A percentile compares a stretch with the other conserved stretches of the same genome.
These are phyloP conservation scores for Tilletia caries DNA, from an alignment of 1,284 basidiomycete genomes.

Conservation along the genomic window DNA sequence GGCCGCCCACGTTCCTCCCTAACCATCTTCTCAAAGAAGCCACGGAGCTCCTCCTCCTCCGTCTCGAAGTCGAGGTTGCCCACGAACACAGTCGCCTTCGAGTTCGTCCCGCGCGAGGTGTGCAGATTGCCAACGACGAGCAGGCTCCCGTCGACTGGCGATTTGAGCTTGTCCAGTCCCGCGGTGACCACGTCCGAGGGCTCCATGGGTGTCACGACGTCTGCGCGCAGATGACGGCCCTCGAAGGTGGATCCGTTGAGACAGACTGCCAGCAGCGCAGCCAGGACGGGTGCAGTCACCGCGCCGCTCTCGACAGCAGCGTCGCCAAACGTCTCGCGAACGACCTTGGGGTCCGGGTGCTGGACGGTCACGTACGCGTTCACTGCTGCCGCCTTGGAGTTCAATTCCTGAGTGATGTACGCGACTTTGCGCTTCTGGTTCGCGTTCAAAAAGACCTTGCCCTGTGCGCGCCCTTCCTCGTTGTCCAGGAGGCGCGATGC, in stretches of 20 bases:
- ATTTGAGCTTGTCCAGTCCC: slow-evolving; percentile 38
- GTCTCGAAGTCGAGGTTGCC: slow-evolving; percentile 89
- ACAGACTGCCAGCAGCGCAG: slow-evolving; percentile 62
- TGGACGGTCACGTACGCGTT: slow-evolving; percentile 50
- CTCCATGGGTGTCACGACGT: slow-evolving; percentile 40
- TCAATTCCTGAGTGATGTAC: slow-evolving; percentile 77
- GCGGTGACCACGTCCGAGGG: slow-evolving; percentile 36
- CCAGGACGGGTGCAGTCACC: slow-evolving; percentile 60
- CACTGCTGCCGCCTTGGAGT: slow-evolving; percentile 44
- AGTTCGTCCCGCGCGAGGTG: slow-evolving; percentile 28
- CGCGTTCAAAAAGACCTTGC: slow-evolving; percentile 66
- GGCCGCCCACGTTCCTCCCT: slow-evolving; percentile 68
- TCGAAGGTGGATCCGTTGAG: slow-evolving; percentile 73
- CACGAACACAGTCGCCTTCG: slow-evolving; percentile 77
- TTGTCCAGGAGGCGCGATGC: slow-evolving; percentile 54
- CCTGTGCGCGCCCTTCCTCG: slow-evolving; percentile 30
- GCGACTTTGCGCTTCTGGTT: slow-evolving; percentile 90
- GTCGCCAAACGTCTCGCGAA: background rate
- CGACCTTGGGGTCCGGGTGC: background rate
- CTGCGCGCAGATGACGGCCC: slow-evolving; percentile 58
- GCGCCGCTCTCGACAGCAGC: background rate
- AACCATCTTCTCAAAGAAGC: slow-evolving; percentile 79
- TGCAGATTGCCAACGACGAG: background rate
- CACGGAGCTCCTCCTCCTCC: slow-evolving; percentile 82
- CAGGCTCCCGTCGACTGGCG: background rate